Conservation (phyloP, 2,329 filamentous ascomycete genomes). For the Ceratocystis alfenasii region DNA sequence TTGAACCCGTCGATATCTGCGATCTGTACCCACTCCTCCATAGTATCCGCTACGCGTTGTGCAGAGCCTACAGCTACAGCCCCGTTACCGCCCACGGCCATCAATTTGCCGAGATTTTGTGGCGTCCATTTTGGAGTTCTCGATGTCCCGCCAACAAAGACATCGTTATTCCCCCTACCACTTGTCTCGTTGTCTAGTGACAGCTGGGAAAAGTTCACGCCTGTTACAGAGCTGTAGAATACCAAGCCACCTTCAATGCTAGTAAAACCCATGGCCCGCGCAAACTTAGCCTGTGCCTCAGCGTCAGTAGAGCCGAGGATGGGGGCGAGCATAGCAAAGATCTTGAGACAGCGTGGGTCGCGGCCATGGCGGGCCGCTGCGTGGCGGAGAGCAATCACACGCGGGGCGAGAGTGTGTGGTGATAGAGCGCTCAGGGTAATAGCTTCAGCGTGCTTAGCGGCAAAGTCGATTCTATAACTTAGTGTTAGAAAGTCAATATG, state of each 20-base stretch:
- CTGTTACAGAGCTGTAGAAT: slow-evolving; percentile 55
- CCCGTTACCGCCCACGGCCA: slow-evolving; percentile 29
- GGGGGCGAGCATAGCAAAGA: slow-evolving; percentile 46
- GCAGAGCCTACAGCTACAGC: slow-evolving; percentile 28
- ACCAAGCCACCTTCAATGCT: slow-evolving; percentile 50
- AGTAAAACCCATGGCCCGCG: slow-evolving; percentile 44
- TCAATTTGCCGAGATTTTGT: slow-evolving; percentile 28
- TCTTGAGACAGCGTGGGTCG: slow-evolving; percentile 46
- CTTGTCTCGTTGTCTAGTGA: slow-evolving; percentile 50
- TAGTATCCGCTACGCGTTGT: slow-evolving; percentile 28
- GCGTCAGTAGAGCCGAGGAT: slow-evolving; percentile 49
- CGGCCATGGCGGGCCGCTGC: slow-evolving; percentile 40
- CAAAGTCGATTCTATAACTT: slow-evolving; percentile 44
- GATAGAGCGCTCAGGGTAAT: slow-evolving; percentile 51
- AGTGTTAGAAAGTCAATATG: background rate
- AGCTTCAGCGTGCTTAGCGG: slow-evolving; percentile 51
- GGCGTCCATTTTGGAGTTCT: slow-evolving; percentile 29
- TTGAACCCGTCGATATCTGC: slow-evolving; percentile 50
- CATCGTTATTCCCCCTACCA: slow-evolving; percentile 26
- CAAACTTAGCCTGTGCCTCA: slow-evolving; percentile 38
- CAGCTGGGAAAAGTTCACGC: slow-evolving; percentile 49
- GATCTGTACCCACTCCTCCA: slow-evolving; percentile 34
- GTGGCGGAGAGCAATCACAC: slow-evolving; percentile 44
- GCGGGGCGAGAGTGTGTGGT: slow-evolving; percentile 42
- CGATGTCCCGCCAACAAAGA: slow-evolving; percentile 42